Evolutionary conservation across 495 filamentous ascomycete genomes (phyloP).

Genomic region (Tuber indicum): DNA sequence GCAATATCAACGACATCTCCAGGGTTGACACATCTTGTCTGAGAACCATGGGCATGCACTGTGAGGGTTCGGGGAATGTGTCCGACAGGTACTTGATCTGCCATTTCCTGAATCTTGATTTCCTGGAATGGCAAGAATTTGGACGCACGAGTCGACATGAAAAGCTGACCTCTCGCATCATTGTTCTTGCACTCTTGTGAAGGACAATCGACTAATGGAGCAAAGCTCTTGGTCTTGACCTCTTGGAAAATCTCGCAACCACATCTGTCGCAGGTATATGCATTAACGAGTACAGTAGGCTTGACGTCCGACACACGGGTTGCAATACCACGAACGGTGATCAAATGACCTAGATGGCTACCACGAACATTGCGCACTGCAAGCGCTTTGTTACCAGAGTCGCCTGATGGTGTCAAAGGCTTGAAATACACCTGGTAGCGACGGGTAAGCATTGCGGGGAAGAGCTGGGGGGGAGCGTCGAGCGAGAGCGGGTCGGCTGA

Average conservation of each 20-base stretch:
- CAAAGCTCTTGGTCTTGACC: constrained; percentile 80
- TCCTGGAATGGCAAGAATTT: constrained; percentile 98
- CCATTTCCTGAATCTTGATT: constrained; percentile 97
- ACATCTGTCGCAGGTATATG: constrained; percentile 93
- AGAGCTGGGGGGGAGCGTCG: constrained; percentile 51
- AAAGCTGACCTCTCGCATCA: constrained; percentile 85
- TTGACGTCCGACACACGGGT: constrained; percentile 97
- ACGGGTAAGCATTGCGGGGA: constrained; percentile 84
- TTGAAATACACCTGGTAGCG: constrained; percentile 95
- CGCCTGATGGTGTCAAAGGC: constrained; percentile 65
- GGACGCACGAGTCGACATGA: constrained; percentile 85
- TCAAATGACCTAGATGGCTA: constrained; percentile 84
- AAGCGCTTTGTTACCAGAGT: constrained; percentile 67
- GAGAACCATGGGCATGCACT: constrained; percentile 76
- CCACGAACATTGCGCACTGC: constrained; percentile 88
- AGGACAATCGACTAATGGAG: constrained; percentile 74
- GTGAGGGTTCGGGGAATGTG: constrained; percentile 91
- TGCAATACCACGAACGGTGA: constrained; percentile 89
- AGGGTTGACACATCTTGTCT: constrained; percentile 79
- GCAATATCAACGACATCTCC: constrained; percentile 90
- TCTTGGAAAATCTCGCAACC: constrained; percentile 98
- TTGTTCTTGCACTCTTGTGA: constrained; percentile 84
- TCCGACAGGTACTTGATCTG: constrained; percentile 94
- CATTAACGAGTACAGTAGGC: constrained; percentile 91
- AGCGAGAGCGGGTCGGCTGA: constrained; percentile 42